phyloP scores from a whole-genome alignment of 2,329 filamentous ascomycete species.

The Plectosphaerella cucumerina region DNA sequence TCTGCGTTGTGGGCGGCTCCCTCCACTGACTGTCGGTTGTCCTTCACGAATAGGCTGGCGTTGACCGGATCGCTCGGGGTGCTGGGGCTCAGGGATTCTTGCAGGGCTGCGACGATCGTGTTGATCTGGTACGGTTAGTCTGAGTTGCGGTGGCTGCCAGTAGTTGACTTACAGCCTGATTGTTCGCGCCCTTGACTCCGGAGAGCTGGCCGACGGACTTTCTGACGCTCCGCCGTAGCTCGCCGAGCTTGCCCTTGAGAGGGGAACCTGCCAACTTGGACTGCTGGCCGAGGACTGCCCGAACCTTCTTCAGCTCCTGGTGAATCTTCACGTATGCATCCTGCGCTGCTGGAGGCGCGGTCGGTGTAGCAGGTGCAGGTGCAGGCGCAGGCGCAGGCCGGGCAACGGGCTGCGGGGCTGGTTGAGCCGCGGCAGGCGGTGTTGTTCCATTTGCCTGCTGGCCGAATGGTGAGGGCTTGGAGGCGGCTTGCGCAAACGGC shows the following conservation, averaged over 20 bases:
- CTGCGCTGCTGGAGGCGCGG: conserved; percentile 1
- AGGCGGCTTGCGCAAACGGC: not conserved
- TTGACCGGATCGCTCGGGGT: conserved; percentile 51
- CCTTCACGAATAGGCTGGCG: conserved; percentile 48
- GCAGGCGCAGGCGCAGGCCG: conserved; percentile 7
- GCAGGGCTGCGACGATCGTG: conserved; percentile 46
- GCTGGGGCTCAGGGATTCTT: conserved; percentile 46
- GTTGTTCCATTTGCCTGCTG: not conserved
- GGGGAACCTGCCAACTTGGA: conserved; percentile 38
- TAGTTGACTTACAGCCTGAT: conserved; percentile 28
- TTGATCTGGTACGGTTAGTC: conserved; percentile 27
- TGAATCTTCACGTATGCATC: conserved; percentile 58
- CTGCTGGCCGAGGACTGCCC: conserved; percentile 59
- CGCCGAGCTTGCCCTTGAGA: conserved; percentile 64
- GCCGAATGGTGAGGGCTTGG: not conserved
- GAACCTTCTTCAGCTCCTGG: conserved; percentile 60
- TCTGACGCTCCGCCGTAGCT: conserved; percentile 67
- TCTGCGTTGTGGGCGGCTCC: conserved; percentile 47
- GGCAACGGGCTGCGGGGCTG: conserved; percentile 3
- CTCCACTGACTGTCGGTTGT: conserved; percentile 40
- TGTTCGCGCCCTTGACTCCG: conserved; percentile 58
- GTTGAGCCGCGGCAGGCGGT: not conserved
- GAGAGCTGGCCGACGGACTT: conserved; percentile 72
- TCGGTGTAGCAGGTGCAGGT: not conserved
- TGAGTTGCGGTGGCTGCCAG: not conserved